phyloP scores from a whole-genome alignment of 225 moss, liverwort and hornwort genomes.

The Straminergon stramineum region DNA sequence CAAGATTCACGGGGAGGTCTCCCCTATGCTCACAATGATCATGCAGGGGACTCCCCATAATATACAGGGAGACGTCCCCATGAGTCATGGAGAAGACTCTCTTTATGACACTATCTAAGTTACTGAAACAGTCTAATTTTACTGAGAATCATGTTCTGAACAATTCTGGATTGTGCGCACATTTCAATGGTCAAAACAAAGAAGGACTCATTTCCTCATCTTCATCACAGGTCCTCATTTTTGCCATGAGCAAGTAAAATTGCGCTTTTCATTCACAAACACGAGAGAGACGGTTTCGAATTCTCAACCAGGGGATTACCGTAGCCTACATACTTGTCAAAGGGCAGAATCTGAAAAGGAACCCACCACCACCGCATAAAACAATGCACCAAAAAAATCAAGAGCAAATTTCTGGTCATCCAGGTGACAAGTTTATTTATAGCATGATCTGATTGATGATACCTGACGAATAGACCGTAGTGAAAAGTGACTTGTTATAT shows the following conservation, averaged over 20 bases:
- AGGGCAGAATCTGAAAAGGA: neutral
- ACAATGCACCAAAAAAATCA: neutral
- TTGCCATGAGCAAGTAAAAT: neutral
- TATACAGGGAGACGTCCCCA: neutral
- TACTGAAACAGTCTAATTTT: neutral
- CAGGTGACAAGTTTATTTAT: neutral
- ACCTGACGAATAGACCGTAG: slow-evolving; percentile 73
- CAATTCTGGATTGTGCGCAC: neutral
- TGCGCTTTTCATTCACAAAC: neutral
- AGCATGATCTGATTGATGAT: neutral
- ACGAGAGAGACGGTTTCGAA: neutral
- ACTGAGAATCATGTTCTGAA: too few relatives aligned
- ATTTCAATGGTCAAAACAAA: neutral
- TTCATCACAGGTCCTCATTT: neutral
- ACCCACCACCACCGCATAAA: neutral
- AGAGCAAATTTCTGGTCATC: neutral
- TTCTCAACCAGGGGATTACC: neutral
- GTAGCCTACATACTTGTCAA: neutral
- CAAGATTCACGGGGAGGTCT: neutral
- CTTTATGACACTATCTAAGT: neutral
- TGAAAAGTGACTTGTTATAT: slow-evolving; percentile 49
- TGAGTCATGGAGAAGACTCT: neutral
- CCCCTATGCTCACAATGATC: neutral
- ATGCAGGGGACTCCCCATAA: neutral
- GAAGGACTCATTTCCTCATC: neutral